Evolutionary conservation across 2,329 filamentous ascomycete species (phyloP).

Genomic region (Verruconis gallopava): DNA sequence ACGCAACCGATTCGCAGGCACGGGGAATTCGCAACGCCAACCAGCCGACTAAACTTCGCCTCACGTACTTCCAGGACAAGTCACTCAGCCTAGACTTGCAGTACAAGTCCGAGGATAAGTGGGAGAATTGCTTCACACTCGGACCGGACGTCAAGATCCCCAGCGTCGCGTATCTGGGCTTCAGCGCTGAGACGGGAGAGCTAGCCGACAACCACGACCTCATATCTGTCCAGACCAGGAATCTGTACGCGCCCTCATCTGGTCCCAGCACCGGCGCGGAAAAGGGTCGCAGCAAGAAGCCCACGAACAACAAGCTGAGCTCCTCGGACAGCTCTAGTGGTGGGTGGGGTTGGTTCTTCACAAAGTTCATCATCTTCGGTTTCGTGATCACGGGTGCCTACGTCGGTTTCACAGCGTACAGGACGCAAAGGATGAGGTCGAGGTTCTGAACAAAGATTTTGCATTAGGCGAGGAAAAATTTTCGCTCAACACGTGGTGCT

Average conservation of each 20-base stretch:
- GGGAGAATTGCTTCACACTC: conserved; percentile 77
- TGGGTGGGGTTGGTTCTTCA: conserved; percentile 58
- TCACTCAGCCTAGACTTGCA: conserved; percentile 79
- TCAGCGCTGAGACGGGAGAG: conserved; percentile 83
- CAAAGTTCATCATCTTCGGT: conserved; percentile 72
- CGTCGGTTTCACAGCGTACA: conserved; percentile 73
- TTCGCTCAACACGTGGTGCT: no score
- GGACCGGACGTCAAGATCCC: conserved; percentile 55
- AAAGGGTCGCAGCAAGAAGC: conserved; percentile 25
- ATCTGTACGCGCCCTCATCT: conserved; percentile 60
- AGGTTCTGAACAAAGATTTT: conserved; percentile 31
- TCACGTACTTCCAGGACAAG: conserved; percentile 97
- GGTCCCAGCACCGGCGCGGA: conserved; percentile 18
- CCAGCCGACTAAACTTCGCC: conserved; percentile 65
- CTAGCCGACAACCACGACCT: conserved; percentile 97
- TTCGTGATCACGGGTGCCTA: conserved; percentile 61
- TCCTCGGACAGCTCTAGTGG: conserved; percentile 23
- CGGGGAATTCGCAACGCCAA: conserved; percentile 68
- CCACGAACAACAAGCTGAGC: conserved; percentile 23
- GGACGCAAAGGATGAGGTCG: conserved; percentile 42
- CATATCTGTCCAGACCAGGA: conserved; percentile 71
- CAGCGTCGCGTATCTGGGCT: conserved; percentile 50
- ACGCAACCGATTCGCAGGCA: conserved; percentile 36
- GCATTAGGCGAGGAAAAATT: no score
- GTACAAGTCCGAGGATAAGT: conserved; percentile 83